A percentile compares a stretch with the other conserved stretches of the same genome.
These are phyloP conservation scores for Penicillium frequentans DNA, from an alignment of 2,329 filamentous ascomycete genomes.

Conservation along the genomic window DNA sequence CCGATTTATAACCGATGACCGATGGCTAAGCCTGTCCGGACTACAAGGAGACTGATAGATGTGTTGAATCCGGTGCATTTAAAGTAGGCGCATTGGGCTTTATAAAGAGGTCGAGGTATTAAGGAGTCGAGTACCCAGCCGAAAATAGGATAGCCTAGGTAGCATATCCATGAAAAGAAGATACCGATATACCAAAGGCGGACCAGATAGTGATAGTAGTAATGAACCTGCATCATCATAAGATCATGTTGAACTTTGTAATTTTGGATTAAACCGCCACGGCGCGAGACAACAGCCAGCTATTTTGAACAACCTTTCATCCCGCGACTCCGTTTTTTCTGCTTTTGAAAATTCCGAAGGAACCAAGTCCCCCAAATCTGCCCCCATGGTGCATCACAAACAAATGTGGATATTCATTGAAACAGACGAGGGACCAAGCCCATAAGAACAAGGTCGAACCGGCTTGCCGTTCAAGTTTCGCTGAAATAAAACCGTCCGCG, in stretches of 20 bases:
- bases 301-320: conserved; percentile 45
- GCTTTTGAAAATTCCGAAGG: conserved; percentile 33
- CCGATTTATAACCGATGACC: background rate
- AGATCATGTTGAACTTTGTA: conserved; percentile 39
- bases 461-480: conserved; percentile 42
- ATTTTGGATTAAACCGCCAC: conserved; percentile 46
- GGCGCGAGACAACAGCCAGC: conserved; percentile 42
- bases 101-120: background rate
- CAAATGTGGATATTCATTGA: conserved; percentile 35
- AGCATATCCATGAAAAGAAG: background rate
- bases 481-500: conserved; percentile 41
- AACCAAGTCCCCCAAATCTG: conserved; percentile 28
- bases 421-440: conserved; percentile 28
- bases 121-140: background rate
- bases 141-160: background rate
- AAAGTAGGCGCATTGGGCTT: background rate
- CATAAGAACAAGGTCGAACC: conserved; percentile 38
- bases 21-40: background rate
- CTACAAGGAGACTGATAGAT: background rate
- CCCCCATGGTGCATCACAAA: conserved; percentile 35
- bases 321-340: conserved; percentile 42
- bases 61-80: background rate
- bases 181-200: background rate
- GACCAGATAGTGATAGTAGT: conserved; percentile 12
- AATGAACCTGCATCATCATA: conserved; percentile 28